phyloP scores from a whole-genome alignment of 805 yeast species.

The Yamadazyma nakazawae region DNA sequence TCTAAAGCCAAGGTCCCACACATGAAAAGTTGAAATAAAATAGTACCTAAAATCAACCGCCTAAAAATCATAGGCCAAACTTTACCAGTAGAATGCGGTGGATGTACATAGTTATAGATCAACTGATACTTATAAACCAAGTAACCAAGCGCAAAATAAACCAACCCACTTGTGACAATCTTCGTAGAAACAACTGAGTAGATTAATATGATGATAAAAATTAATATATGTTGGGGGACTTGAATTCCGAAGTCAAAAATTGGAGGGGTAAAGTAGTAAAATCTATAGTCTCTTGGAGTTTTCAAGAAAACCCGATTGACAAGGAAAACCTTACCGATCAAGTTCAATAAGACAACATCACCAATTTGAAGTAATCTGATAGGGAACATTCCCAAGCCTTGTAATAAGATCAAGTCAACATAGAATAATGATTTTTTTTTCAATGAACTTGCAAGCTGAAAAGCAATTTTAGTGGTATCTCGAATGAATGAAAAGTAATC shows the following conservation, averaged over 20 bases:
- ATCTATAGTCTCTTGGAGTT: constrained; percentile 52
- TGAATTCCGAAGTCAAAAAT: constrained; percentile 59
- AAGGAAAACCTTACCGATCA: constrained; percentile 36
- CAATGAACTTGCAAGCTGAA: constrained; percentile 50
- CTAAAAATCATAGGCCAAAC: constrained; percentile 65
- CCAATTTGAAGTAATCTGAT: constrained; percentile 54
- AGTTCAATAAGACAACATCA: constrained; percentile 46
- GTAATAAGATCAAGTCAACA: constrained; percentile 61
- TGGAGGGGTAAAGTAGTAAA: constrained; percentile 54
- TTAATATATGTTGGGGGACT: constrained; percentile 58
- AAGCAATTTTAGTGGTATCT: constrained; percentile 59
- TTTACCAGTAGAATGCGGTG: constrained; percentile 64
- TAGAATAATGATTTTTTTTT: constrained; percentile 52
- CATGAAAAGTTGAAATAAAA: constrained; percentile 60
- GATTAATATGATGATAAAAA: constrained; percentile 55
- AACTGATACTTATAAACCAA: constrained; percentile 62
- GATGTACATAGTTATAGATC: constrained; percentile 58
- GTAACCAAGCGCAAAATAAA: constrained; percentile 53
- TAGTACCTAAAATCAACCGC: constrained; percentile 51
- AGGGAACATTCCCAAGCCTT: constrained; percentile 66
- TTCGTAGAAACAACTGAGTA: constrained; percentile 62
- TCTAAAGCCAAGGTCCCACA: constrained; percentile 61
- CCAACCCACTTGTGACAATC: constrained; percentile 55
- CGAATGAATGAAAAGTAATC: constrained; percentile 55
- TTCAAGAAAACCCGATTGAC: constrained; percentile 36